A percentile compares a stretch with the other conserved stretches of the same genome.
These are phyloP conservation scores for Acacia confusa DNA, from an alignment of 306 rosid species.

Conservation along the genomic window DNA sequence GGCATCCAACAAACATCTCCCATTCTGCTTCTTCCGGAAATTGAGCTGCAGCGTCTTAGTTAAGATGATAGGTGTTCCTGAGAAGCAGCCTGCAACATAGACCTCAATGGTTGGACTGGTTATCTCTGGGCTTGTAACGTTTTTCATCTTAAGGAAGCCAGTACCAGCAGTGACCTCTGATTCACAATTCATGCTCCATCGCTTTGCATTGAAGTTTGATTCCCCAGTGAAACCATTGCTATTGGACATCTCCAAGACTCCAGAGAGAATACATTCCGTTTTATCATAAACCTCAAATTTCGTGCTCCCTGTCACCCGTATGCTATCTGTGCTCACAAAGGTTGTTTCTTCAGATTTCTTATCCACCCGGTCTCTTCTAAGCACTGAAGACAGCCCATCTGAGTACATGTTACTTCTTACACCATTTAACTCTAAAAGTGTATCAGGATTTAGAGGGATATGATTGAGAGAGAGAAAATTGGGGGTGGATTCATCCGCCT, in stretches of 20 bases:
- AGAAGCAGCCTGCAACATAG: constrained; percentile 83
- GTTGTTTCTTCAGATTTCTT: constrained; percentile 83
- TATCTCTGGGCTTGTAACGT: constrained; percentile 46
- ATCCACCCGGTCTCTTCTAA: constrained; percentile 84
- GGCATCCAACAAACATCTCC: constrained; percentile 62
- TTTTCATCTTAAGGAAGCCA: constrained; percentile 71
- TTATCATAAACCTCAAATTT: constrained; percentile 78
- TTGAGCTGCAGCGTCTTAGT: constrained; percentile 70
- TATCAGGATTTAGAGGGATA: constrained; percentile 72
- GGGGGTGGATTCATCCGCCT: constrained; percentile 70
- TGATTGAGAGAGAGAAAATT: constrained; percentile 71
- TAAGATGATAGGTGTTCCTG: constrained; percentile 75
- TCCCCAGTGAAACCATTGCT: constrained; percentile 59
- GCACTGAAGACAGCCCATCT: constrained; percentile 73
- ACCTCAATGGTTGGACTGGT: constrained; percentile 73
- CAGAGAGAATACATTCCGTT: constrained; percentile 70
- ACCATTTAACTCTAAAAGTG: constrained; percentile 87
- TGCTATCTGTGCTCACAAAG: constrained; percentile 82
- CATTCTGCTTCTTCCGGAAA: constrained; percentile 57
- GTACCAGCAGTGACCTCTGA: constrained; percentile 49
- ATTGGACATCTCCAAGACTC: constrained; percentile 74
- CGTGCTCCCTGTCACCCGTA: constrained; percentile 72
- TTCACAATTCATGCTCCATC: constrained; percentile 81
- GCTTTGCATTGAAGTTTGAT: constrained; percentile 48
- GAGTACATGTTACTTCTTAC: constrained; percentile 62